Evolutionary conservation across 1,284 basidiomycete species (phyloP), one percentile per base, ranked within the genome.

Genomic region (Cutaneotrichosporon spelunceum): DNA sequence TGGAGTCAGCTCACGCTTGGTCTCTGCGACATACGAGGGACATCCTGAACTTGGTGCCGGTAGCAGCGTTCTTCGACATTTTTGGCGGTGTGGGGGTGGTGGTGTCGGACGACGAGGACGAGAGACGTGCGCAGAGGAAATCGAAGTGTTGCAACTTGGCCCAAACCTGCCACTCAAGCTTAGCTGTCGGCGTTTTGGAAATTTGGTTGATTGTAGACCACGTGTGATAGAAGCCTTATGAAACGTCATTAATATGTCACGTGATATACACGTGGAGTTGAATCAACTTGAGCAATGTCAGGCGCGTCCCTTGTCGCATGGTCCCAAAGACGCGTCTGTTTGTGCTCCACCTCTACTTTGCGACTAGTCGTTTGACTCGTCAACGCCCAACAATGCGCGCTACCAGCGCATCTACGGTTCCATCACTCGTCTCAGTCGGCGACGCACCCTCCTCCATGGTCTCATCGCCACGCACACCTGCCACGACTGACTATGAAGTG

Each of bases 1-100:
- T 50, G 48, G 5, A 16, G 26, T 50, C 26, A 50, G 48, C 48
- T 9, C 26, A 26, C 19, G 27, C 48, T n/a, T 16, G 27, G 3
- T 4, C 24, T n/a, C 24, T 9, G 4, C 27, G 48, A 50, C 48
- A 27, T 19, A 50, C 48, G 75, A 96, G 88, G 69, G 93, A 93
- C 84, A 99, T 86, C 76, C 94, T 89, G 87, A 90, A 98, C 83
- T 98, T 99, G 83, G 90, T 95, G 80, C 94, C 94, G 78, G 92
- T 53, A 19, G 52, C 52, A 42, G 52, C 52, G 34, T 21, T 24
- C 52, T 57, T 57, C 24, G 44, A 59, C 58, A 59, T 59, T 53
- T 50, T 59, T 50, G 56, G 56, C 48, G 56, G 48, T 49, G 56
- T 24, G n/a, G 56, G 30, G 50, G 19, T 36, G 56, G 26, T 26